Base-by-base conservation (phyloP, 495 filamentous ascomycete species). In the Bathelium albidoporum region DNA sequence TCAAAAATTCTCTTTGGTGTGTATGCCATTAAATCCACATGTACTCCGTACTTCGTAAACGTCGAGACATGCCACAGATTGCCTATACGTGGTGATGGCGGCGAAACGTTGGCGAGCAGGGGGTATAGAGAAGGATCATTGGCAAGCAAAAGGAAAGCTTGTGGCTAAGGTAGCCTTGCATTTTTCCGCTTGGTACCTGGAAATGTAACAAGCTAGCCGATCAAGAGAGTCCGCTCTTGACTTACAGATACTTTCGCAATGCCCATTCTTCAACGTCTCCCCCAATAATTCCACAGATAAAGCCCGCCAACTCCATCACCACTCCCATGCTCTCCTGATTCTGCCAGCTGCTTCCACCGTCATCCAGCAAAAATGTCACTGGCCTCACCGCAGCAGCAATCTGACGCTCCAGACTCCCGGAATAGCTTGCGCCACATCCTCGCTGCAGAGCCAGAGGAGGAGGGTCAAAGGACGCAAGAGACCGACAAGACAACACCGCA, bases 381-480 rank as follows among this genome's bases (percentile, higher is more conserved):
- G 16, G 49, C 49, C 29, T 55, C 49, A 24, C 24, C 49, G 4
- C 49, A 55, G 20, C 49, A 55, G 24, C 49, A 55, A 29, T 9
- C 49, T 55, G 49, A 55, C 5, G 49, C 49, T 5, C 49, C 49
- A 12, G 49, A 55, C 49, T 55, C 49, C 3, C 49, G 49, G 10
- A 55, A 55, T 29, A 55, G 22, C 61, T 52, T 75, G 26, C 68
- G 62, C 44, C 68, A 73, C 60, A 71, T 75, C 43, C 71, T 75
- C 36, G 67, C 71, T 14, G 61, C 62, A 3, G 69, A 73, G 55
- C 71, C 71, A 32, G 62, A 65, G 32, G 66, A 67, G 60, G 66
- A 69, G 7, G 64, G 60, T 10, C 31, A 24, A 64, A 26, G 18
- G 64, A 20, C 53, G n/a, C 66, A 59, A 32, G 59, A 4, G 49